A percentile compares a stretch with the other conserved stretches of the same genome.
phyloP scores from a whole-genome alignment of 345 rosid species.

The Syzygium aromaticum region DNA sequence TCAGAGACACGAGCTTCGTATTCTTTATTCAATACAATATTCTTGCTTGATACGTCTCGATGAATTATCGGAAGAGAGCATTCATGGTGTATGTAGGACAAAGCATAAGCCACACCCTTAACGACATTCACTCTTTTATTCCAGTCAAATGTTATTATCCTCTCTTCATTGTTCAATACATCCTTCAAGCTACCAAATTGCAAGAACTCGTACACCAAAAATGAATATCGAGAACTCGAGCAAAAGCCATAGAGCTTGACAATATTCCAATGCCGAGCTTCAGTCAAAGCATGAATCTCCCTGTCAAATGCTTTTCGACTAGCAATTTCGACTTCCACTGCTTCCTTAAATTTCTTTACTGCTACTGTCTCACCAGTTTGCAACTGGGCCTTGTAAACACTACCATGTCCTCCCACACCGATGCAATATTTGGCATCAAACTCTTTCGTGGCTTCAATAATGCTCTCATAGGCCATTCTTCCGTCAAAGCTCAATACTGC shows the following conservation, averaged over 20 bases:
- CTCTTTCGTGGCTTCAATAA: constrained; percentile 5
- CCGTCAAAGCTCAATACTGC: constrained; percentile 1
- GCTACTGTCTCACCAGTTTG: neutral
- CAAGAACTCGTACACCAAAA: neutral
- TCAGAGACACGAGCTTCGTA: neutral
- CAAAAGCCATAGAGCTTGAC: neutral
- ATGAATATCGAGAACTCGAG: neutral
- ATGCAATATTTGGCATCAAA: constrained; percentile 7
- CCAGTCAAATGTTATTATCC: neutral
- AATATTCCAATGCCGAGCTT: neutral
- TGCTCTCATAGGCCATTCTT: constrained; percentile 3
- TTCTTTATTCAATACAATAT: neutral
- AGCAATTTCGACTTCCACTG: neutral
- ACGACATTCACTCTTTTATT: neutral
- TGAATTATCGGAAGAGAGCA: neutral
- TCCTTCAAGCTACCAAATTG: neutral
- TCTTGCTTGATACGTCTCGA: neutral
- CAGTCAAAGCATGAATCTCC: neutral
- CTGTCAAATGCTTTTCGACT: neutral
- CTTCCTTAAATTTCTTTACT: neutral
- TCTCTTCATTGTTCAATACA: neutral
- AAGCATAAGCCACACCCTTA: neutral
- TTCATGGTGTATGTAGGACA: neutral
- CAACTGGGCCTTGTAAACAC: neutral
- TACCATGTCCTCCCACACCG: neutral